A percentile compares a stretch with the other conserved stretches of the same genome.
These are phyloP conservation scores for Pseudogymnoascus sp. DNA, from an alignment of 2,329 filamentous ascomycete genomes.

Conservation along the genomic window DNA sequence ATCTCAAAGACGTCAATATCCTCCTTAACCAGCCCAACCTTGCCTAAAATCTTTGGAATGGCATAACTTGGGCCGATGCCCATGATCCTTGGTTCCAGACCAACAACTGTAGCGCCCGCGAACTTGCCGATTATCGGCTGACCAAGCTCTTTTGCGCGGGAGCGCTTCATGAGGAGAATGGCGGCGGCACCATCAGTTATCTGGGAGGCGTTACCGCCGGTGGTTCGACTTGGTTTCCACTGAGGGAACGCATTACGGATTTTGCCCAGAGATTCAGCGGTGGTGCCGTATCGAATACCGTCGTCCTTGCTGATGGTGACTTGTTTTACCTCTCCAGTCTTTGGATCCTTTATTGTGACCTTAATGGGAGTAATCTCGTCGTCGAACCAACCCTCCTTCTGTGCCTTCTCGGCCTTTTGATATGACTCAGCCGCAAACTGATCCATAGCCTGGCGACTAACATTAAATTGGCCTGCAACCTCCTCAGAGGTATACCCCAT, in stretches of 20 bases:
- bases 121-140: constrained; percentile 89
- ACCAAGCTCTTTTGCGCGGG: constrained; percentile 77
- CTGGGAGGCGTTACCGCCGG: constrained; percentile 91
- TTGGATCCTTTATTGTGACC: constrained; percentile 76
- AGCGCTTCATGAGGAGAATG: constrained; percentile 88
- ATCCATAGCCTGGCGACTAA: constrained; percentile 69
- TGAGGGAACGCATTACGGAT: constrained; percentile 83
- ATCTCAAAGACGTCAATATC: constrained; percentile 97
- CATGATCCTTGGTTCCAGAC: constrained; percentile 89
- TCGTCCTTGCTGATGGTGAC: constrained; percentile 78
- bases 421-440: constrained; percentile 81
- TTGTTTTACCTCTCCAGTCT: constrained; percentile 74
- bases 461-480: constrained; percentile 78
- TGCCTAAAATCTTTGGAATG: constrained; percentile 81
- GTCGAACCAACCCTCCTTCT: constrained; percentile 77
- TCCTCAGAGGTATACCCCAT: constrained; percentile 91
- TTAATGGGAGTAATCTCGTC: constrained; percentile 82
- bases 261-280: constrained; percentile 78
- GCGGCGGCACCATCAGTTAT: constrained; percentile 95
- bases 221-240: constrained; percentile 84
- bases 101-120: constrained; percentile 73
- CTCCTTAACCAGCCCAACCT: constrained; percentile 72
- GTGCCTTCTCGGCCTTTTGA: constrained; percentile 78
- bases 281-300: constrained; percentile 76
- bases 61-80: constrained; percentile 89